Percentiles rank a stretch among this genome's conserved stretches.
Conservation (phyloP, 345 rosid genomes). For the Salix koriyanagi region DNA sequence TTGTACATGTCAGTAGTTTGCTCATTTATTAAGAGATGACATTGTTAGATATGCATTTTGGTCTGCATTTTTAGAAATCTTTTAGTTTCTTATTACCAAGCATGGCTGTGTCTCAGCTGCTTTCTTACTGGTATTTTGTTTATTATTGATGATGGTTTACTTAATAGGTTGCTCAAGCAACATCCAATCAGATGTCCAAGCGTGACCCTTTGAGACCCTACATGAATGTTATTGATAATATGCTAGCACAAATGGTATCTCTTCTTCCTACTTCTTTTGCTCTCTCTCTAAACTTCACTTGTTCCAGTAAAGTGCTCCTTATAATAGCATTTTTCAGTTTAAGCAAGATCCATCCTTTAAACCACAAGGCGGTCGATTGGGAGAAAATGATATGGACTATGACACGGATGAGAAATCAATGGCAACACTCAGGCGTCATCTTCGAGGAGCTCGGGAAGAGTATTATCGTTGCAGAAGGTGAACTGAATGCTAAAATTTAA, state of each 20-base stretch:
- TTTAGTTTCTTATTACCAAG: background rate
- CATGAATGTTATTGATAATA: slow-evolving; percentile 90
- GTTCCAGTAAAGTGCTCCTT: background rate
- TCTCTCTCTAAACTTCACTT: background rate
- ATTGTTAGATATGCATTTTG: background rate
- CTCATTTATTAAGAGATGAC: background rate
- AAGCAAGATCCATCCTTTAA: slow-evolving; percentile 90
- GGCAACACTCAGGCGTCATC: slow-evolving; percentile 98
- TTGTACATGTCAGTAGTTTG: background rate
- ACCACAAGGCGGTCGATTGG: slow-evolving; percentile 96
- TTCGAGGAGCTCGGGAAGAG: slow-evolving; percentile 83
- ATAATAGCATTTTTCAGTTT: slow-evolving; percentile 44
- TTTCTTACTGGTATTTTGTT: background rate
- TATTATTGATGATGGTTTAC: slow-evolving; percentile 14
- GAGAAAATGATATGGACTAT: slow-evolving; percentile 99
- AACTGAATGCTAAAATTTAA: background rate
- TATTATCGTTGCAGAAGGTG: slow-evolving; percentile 97
- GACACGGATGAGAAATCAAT: slow-evolving; percentile 98
- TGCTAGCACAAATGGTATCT: slow-evolving; percentile 81
- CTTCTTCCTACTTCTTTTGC: slow-evolving; percentile 1
- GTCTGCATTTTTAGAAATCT: background rate
- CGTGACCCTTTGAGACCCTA: slow-evolving; percentile 95
- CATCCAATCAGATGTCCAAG: slow-evolving; percentile 98
- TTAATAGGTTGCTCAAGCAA: slow-evolving; percentile 93
- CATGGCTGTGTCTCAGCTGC: background rate